Base-by-base conservation (phyloP, 148 eudicot genomes). In the Chenopodium suecicum region DNA sequence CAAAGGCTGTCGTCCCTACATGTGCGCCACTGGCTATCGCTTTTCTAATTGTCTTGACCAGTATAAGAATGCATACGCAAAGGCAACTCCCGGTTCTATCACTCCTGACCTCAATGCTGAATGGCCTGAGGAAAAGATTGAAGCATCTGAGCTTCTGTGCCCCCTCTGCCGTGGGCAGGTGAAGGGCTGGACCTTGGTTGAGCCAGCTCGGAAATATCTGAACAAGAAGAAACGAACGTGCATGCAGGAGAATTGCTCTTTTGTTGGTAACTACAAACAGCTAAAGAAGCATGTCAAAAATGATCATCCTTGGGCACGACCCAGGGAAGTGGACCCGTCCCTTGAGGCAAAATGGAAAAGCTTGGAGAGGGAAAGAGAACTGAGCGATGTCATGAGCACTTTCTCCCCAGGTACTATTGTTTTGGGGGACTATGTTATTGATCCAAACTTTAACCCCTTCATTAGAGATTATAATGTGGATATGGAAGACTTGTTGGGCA, bases 141-240 rank as follows among this genome's bases (percentile, higher is more conserved):
- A 89, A 82, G 84, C 77, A 37, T 82, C 90, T 23, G 91, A 88
- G 86, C 93, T 94, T 75, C 76, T 87, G 44, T 94, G 96, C 58
- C 96, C 98, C 7, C 91, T 92, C 34, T 94, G 98, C 76, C 94
- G 98, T n/a, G 94, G 98, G 23, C 93, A 91, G 84, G 98, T 94
- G 64, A 94, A 92, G 73, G 98, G 98, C 27, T 94, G 96, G 94
- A 92, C 98, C 9, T 89, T 92, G 68, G 91, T 92, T 67, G 90
- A 89, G 78, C 89, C 87, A 8, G 94, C 98, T 13, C 90, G 94
- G 32, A 86, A 86, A 71, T 82, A 79, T 89, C 86, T 92, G 58
- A 91, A 94, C 79, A 83, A 86, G 70, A 91, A 90, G 87, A 87
- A 84, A 77, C 88, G 94, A 47, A 85, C 88, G 17, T 94, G 98